Evolutionary conservation across 352 stramenopile genomes (phyloP).

Genomic region (Phytophthora meadii): DNA sequence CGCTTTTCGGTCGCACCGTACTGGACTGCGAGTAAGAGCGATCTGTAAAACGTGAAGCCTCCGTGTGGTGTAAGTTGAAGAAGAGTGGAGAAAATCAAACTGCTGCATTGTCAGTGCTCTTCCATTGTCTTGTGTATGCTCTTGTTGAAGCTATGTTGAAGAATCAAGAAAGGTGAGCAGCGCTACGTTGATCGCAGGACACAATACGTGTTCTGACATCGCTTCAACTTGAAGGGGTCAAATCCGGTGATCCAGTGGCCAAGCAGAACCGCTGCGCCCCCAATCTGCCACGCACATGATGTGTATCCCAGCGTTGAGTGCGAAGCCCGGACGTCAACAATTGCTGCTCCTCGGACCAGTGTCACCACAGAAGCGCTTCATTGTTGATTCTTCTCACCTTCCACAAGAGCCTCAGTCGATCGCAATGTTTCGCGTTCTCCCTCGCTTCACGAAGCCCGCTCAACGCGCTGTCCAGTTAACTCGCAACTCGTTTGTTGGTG

Average conservation of each 20-base stretch:
- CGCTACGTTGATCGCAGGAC: background rate
- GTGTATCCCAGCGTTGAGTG: slow-evolving; percentile 7
- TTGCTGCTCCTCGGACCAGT: background rate
- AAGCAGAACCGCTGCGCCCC: slow-evolving; percentile 19
- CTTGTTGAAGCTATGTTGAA: too few species aligned
- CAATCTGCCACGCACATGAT: slow-evolving; percentile 8
- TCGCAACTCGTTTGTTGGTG: slow-evolving; percentile 25
- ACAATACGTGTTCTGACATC: background rate
- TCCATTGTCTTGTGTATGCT: too few species aligned
- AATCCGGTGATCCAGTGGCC: slow-evolving; percentile 10
- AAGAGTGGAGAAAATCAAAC: too few species aligned
- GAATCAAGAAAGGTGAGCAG: too few species aligned
- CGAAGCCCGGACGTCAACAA: slow-evolving; percentile 5
- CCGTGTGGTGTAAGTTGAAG: too few species aligned
- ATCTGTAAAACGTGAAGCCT: too few species aligned
- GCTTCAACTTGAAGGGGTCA: slow-evolving; percentile 25
- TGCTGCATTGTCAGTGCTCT: too few species aligned
- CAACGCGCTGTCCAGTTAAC: slow-evolving; percentile 13
- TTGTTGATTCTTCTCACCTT: slow-evolving; percentile 6
- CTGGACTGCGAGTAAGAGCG: slow-evolving; percentile 50
- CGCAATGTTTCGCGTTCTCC: slow-evolving; percentile 30
- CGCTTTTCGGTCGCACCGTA: slow-evolving; percentile 50
- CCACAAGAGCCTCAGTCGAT: background rate
- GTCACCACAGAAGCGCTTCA: slow-evolving; percentile 1
- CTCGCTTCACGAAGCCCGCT: slow-evolving; percentile 27